Conservation (phyloP, 768 basidiomycete species). For the Lactifluus subvellereus region DNA sequence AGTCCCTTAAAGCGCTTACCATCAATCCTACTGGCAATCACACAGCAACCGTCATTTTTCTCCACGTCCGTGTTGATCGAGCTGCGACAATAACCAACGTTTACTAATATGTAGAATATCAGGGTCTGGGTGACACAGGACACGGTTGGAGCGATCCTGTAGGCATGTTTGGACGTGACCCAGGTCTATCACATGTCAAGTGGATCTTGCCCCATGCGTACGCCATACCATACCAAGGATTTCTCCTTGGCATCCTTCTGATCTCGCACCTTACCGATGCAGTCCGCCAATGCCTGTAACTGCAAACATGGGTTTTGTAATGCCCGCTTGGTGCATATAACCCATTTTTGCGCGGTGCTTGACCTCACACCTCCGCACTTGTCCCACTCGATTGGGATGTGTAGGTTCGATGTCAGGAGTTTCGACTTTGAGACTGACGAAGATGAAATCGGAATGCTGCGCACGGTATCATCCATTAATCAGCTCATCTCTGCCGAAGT, state of each 20-base stretch:
- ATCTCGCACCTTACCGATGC: background rate
- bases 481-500: constrained; percentile 71
- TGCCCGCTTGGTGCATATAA: constrained; percentile 64
- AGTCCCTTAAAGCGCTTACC: constrained; percentile 2
- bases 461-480: constrained; percentile 55
- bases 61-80: constrained; percentile 59
- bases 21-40: constrained; percentile 50
- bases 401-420: constrained; percentile 72
- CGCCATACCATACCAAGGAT: constrained; percentile 30
- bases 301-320: constrained; percentile 64
- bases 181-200: constrained; percentile 66
- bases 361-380: background rate
- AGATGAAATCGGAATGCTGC: constrained; percentile 73
- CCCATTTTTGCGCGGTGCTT: background rate
- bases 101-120: constrained; percentile 9
- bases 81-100: background rate
- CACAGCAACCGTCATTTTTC: constrained; percentile 82
- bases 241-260: background rate
- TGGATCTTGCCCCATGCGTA: constrained; percentile 87
- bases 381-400: background rate
- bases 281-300: constrained; percentile 45
- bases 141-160: constrained; percentile 67
- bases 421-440: constrained; percentile 58
- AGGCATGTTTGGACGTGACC: constrained; percentile 51
- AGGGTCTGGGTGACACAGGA: constrained; percentile 76